phyloP scores from a whole-genome alignment of 352 stramenopile species.

The Pythium biforme region DNA sequence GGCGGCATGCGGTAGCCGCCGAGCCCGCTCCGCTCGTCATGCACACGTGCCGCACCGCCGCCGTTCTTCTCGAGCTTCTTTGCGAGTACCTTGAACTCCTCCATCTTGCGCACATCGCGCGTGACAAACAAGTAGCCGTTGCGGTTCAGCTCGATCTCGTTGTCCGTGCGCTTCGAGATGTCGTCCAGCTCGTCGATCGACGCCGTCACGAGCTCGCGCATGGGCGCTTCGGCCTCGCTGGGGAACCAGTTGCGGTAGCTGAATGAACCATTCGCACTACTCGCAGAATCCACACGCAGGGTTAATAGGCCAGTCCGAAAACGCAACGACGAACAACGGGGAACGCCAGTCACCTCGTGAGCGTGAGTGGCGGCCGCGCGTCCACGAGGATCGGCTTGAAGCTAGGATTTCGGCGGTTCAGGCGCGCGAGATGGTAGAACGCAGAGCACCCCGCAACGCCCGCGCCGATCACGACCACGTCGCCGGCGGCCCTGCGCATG shows the following conservation, averaged over 20 bases:
- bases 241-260: slow-evolving; percentile 86
- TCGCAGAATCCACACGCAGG: background rate
- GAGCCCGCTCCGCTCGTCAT: slow-evolving; percentile 38
- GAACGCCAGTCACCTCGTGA: slow-evolving; percentile 45
- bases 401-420: slow-evolving; percentile 53
- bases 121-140: slow-evolving; percentile 84
- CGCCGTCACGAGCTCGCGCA: slow-evolving; percentile 64
- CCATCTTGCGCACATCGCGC: slow-evolving; percentile 44
- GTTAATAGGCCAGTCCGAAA: background rate
- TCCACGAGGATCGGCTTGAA: slow-evolving; percentile 80
- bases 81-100: slow-evolving; percentile 46
- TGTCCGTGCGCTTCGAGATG: slow-evolving; percentile 56
- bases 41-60: slow-evolving; percentile 50
- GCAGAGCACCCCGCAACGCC: slow-evolving; percentile 75
- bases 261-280: slow-evolving; percentile 71
- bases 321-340: background rate
- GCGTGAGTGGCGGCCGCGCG: slow-evolving; percentile 54
- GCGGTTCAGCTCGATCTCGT: slow-evolving; percentile 69
- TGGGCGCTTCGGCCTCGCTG: slow-evolving; percentile 59
- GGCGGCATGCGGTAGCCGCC: slow-evolving; percentile 46
- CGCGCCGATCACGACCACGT: slow-evolving; percentile 73
- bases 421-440: slow-evolving; percentile 71
- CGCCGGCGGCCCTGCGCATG: slow-evolving; percentile 49
- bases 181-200: slow-evolving; percentile 77
- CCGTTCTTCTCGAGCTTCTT: slow-evolving; percentile 49